These are phyloP conservation scores for Gracilaria domingensis DNA, from an alignment of 23 red algal genomes.

Conservation along the genomic window DNA sequence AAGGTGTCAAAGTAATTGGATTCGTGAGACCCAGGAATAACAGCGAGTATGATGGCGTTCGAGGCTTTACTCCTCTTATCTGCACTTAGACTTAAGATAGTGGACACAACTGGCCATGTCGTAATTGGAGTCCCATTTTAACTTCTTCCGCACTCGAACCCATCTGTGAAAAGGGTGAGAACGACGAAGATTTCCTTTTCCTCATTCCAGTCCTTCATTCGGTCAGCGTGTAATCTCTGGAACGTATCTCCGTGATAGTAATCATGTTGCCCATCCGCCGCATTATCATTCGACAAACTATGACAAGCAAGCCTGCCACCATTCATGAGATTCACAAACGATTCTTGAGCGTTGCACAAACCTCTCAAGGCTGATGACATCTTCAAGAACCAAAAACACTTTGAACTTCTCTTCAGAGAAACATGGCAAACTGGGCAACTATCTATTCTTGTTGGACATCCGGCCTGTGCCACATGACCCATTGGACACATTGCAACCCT, in stretches of 20 bases:
- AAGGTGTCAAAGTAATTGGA: background rate
- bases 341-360: background rate
- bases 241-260: background rate
- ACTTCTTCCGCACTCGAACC: background rate
- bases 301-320: background rate
- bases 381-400: background rate
- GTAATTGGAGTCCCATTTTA: background rate
- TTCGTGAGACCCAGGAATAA: background rate
- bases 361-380: background rate
- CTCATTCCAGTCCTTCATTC: background rate
- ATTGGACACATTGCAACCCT: background rate
- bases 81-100: background rate
- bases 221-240: background rate
- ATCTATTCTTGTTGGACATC: background rate
- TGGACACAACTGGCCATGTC: background rate
- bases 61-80: background rate
- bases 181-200: background rate
- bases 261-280: background rate
- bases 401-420: background rate
- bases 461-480: background rate
- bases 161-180: background rate
- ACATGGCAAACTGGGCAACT: background rate
- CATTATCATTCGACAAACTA: background rate
- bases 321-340: background rate
- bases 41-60: background rate